phyloP scores from a whole-genome alignment of 2,329 filamentous ascomycete genomes.

The Dactylellina parvicollis region DNA sequence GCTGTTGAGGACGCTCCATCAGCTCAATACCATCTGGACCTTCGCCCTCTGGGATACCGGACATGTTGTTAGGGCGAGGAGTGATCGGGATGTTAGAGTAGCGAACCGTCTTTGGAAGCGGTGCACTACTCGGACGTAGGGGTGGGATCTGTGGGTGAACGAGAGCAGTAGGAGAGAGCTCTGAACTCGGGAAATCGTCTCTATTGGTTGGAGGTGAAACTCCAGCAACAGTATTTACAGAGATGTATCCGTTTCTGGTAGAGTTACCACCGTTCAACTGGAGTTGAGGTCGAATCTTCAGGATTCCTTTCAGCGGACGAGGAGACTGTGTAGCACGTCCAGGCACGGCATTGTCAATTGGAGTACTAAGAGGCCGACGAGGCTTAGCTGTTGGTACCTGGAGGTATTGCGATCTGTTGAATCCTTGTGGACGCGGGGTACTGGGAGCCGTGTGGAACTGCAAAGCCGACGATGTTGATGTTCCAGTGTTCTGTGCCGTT shows the following conservation, averaged over 20 bases:
- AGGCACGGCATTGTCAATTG: background rate
- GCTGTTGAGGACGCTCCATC: background rate
- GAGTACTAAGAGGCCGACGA: slow-evolving; percentile 10
- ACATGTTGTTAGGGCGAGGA: background rate
- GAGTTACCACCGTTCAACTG: background rate
- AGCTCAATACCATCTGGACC: slow-evolving; percentile 32
- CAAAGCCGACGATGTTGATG: background rate
- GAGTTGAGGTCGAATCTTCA: background rate
- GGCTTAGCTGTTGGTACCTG: background rate
- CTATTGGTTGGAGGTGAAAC: slow-evolving; percentile 5
- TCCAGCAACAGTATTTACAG: background rate
- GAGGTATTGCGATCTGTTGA: slow-evolving; percentile 3
- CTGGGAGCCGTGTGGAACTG: slow-evolving; percentile 10
- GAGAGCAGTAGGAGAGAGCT: background rate
- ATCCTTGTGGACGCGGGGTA: background rate
- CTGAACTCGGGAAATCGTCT: background rate
- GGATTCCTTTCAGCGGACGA: slow-evolving; percentile 24
- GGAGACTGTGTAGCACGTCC: background rate
- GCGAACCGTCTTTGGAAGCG: slow-evolving; percentile 6
- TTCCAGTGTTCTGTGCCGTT: background rate
- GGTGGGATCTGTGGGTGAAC: background rate
- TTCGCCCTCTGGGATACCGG: slow-evolving; percentile 32
- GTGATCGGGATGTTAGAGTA: background rate
- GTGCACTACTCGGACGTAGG: slow-evolving; percentile 19
- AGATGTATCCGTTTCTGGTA: background rate